phyloP scores from a whole-genome alignment of 257 asterid species.

The Solanum neorickii region DNA sequence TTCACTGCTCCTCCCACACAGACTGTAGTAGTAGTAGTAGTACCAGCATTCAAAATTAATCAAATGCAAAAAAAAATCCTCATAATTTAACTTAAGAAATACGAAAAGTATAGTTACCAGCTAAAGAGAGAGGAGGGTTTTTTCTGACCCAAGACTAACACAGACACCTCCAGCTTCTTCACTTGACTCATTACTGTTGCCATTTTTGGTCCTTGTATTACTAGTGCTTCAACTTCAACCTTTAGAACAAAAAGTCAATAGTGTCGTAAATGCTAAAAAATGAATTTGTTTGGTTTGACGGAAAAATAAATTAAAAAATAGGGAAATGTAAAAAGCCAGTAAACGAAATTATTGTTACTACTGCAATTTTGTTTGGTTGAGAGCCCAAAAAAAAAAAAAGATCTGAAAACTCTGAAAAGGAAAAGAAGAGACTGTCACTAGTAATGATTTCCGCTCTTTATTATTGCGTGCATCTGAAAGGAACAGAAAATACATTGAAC shows the following conservation, averaged over 20 bases:
- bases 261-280: background rate
- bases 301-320: background rate
- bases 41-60: background rate
- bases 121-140: slow-evolving; percentile 43
- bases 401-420: slow-evolving; percentile 12
- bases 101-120: slow-evolving; percentile 17
- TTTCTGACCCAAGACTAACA: slow-evolving; percentile 71
- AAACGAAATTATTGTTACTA: background rate
- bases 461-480: background rate
- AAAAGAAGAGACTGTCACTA: background rate
- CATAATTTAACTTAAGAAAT: background rate
- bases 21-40: slow-evolving; percentile 14
- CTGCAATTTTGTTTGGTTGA: background rate
- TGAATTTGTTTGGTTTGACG: background rate
- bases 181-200: slow-evolving; percentile 81
- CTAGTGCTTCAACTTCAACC: slow-evolving; percentile 93
- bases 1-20: slow-evolving; percentile 42
- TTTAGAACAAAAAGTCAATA: background rate
- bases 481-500: background rate
- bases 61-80: background rate
- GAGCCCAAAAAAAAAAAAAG: background rate
- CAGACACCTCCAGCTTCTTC: slow-evolving; percentile 86
- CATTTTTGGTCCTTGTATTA: slow-evolving; percentile 72
- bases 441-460: slow-evolving; percentile 10
- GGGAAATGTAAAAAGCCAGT: background rate